phyloP scores from a whole-genome alignment of 805 yeast genomes.

The Wickerhamiella hasegawae region DNA sequence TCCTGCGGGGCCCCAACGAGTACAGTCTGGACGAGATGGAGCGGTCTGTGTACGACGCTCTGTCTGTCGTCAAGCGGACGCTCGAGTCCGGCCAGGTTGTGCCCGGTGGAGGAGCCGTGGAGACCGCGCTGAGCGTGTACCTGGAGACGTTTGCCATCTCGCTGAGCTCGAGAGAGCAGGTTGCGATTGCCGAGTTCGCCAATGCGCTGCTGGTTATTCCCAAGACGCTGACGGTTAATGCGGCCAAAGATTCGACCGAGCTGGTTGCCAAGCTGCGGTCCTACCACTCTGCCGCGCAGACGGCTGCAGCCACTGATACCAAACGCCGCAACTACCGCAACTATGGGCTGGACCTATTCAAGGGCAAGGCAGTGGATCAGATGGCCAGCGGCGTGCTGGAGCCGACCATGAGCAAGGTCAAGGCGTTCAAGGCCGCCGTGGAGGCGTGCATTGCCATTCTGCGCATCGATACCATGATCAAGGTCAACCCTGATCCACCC shows the following conservation, averaged over 20 bases:
- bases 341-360: conserved; percentile 83
- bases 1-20: conserved; percentile 87
- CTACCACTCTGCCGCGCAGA: conserved; percentile 89
- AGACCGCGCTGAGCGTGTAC: conserved; percentile 85
- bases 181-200: conserved; percentile 97
- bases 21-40: conserved; percentile 97
- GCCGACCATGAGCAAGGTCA: conserved; percentile 86
- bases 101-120: conserved; percentile 99
- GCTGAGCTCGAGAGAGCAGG: conserved; percentile 91
- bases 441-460: conserved; percentile 97
- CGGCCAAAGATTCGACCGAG: conserved; percentile 94
- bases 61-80: conserved; percentile 89
- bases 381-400: conserved; percentile 76
- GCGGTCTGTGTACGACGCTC: conserved; percentile 86
- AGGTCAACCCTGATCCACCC: conserved; percentile 81
- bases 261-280: conserved; percentile 89
- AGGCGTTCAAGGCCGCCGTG: conserved; percentile 83
- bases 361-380: conserved; percentile 85
- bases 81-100: conserved; percentile 87
- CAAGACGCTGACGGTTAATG: conserved; percentile 90
- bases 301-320: conserved; percentile 63
- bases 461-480: conserved; percentile 96
- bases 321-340: conserved; percentile 77
- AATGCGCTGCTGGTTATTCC: conserved; percentile 80
- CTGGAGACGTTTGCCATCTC: conserved; percentile 96